phyloP scores from a whole-genome alignment of 2,329 filamentous ascomycete species.

The Trichoderma cornu-damae region DNA sequence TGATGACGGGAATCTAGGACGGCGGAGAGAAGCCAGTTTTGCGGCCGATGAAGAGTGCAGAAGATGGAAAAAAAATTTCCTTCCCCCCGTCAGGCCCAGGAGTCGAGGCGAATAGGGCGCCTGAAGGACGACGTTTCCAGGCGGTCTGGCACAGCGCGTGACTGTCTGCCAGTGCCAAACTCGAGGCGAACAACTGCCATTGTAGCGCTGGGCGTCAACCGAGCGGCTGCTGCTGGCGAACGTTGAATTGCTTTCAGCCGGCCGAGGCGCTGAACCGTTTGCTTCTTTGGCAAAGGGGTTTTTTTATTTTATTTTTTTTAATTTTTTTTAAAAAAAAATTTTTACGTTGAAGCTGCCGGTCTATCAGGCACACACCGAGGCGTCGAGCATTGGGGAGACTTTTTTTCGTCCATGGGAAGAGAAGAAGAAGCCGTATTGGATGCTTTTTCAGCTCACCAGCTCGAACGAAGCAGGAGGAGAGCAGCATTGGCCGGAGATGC shows the following conservation, averaged over 20 bases:
- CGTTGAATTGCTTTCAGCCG: neutral
- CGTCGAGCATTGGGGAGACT: neutral
- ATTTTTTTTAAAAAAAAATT: no score
- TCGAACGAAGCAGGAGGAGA: neutral
- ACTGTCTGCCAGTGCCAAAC: constrained; percentile 9
- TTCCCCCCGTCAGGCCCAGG: rapidly evolving
- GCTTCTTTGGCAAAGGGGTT: no score
- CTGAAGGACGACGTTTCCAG: neutral
- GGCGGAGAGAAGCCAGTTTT: neutral
- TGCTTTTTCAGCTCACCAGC: neutral
- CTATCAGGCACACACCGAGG: no score
- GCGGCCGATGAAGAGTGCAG: neutral
- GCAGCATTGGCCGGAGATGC: neutral
- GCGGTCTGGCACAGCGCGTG: neutral
- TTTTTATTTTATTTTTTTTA: no score
- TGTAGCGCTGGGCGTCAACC: neutral
- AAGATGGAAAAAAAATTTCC: neutral
- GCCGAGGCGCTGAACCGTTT: neutral
- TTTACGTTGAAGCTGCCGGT: no score
- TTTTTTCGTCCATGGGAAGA: no score
- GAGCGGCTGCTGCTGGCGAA: neutral
- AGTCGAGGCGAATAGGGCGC: neutral
- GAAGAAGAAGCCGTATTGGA: neutral
- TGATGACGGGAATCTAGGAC: constrained; percentile 7
- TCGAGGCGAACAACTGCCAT: constrained; percentile 6